These are phyloP conservation scores for Leccinum obscurum DNA, from an alignment of 768 basidiomycete genomes.

Conservation along the genomic window DNA sequence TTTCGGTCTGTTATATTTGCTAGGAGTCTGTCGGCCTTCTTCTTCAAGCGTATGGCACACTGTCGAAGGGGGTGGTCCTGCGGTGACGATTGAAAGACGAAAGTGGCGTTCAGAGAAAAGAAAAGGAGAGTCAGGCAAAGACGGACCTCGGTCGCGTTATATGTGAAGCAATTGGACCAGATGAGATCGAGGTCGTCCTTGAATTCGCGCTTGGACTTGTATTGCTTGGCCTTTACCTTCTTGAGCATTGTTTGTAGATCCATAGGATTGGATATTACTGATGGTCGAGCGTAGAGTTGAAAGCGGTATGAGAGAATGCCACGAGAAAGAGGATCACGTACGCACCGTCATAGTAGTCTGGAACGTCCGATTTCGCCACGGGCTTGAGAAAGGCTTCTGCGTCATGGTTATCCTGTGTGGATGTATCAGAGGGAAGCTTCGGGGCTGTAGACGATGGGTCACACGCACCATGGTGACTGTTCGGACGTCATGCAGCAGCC, in stretches of 20 bases:
- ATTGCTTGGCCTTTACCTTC: constrained; percentile 89
- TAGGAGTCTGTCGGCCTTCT: constrained; percentile 83
- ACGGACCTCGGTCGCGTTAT: constrained; percentile 88
- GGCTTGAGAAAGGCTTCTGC: constrained; percentile 93
- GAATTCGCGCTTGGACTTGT: constrained; percentile 94
- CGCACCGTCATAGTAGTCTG: constrained; percentile 92
- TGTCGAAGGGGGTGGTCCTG: constrained; percentile 88
- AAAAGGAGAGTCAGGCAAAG: not conserved
- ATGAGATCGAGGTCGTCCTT: constrained; percentile 93
- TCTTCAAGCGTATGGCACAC: constrained; percentile 76
- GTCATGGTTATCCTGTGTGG: constrained; percentile 74
- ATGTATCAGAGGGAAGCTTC: constrained; percentile 31
- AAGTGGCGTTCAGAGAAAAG: not conserved
- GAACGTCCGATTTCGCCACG: constrained; percentile 84
- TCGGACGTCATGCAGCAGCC: constrained; percentile 81
- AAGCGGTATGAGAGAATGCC: constrained; percentile 4
- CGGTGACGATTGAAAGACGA: not conserved
- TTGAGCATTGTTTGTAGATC: constrained; percentile 90
- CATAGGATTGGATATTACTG: constrained; percentile 95
- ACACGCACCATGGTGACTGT: constrained; percentile 64
- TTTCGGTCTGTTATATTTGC: constrained; percentile 87
- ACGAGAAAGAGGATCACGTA: constrained; percentile 12
- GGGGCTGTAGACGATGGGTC: constrained; percentile 14
- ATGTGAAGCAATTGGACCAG: constrained; percentile 93
- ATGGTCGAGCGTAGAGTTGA: not conserved